phyloP scores from a whole-genome alignment of 305 asterid genomes.

The Ruellia speciosa region DNA sequence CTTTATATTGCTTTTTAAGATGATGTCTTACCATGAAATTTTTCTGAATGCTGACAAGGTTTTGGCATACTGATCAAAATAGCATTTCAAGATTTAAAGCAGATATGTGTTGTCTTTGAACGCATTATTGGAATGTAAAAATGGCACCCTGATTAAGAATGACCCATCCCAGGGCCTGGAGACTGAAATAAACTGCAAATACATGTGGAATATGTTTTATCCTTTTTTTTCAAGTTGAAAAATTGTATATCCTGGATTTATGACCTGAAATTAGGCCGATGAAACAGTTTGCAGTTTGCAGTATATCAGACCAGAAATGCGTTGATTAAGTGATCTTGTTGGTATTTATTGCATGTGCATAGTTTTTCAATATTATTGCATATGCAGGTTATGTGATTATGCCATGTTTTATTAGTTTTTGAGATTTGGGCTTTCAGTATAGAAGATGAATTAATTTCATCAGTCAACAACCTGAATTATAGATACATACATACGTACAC shows the following conservation, averaged over 20 bases:
- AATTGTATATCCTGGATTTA: not conserved
- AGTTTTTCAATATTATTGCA: too few species aligned
- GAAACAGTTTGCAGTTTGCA: slow-evolving; percentile 12
- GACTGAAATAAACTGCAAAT: too few species aligned
- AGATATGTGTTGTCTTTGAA: not conserved
- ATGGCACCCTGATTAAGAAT: too few species aligned
- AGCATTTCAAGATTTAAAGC: not conserved
- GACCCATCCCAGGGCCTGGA: too few species aligned
- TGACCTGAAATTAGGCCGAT: too few species aligned
- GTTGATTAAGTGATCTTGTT: slow-evolving; percentile 3
- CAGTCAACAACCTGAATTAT: slow-evolving; percentile 12
- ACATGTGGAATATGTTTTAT: too few species aligned
- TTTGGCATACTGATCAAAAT: slow-evolving; percentile 8
- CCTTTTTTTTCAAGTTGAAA: too few species aligned
- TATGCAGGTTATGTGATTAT: too few species aligned
- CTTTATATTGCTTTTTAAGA: too few species aligned
- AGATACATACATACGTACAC: too few species aligned
- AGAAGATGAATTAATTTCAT: not conserved
- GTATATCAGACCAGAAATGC: slow-evolving; percentile 9
- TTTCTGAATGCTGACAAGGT: not conserved
- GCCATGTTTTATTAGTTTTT: not conserved
- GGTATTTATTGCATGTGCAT: too few species aligned
- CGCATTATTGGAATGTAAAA: not conserved
- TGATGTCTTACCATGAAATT: not conserved
- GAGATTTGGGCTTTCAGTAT: not conserved